Evolutionary conservation across 148 eudicot genomes (phyloP), one percentile per base, ranked within the genome.

Genomic region (Rhododendron molle): DNA sequence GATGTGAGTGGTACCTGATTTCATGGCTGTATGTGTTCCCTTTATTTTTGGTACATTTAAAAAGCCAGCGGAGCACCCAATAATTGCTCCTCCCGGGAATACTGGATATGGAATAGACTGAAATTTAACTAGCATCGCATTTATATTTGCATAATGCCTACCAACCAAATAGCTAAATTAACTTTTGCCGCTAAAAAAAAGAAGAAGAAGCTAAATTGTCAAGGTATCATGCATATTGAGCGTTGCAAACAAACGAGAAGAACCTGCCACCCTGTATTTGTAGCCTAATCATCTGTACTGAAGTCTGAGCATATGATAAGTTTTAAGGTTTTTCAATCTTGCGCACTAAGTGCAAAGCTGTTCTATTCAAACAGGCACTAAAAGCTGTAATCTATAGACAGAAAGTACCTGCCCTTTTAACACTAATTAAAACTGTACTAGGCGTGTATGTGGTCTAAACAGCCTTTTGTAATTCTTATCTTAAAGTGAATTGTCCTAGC

Each of bases 31-130:
- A 89, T 97, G 99, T 3, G 98, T 88, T 85, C 99, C 99, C 90
- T 97, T 97, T 82, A 97, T 97, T 87, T 97, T 97, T 67, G 98
- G 98, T 73, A 97, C 98, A 86, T 97, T 97, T 83, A 97, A 85
- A 90, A 95, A 95, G 89, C 99, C 99, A 91, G 99, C 99, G 49
- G 99, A 95, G 89, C 99, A 95, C 85, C 99, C 99, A 74, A 97
- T 86, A 81, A 97, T 87, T 87, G 99, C 99, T 78, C 99, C 99
- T 89, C 99, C 99, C 36, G 99, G 99, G 87, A 95, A 97, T 89
- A 97, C 95, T 89, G 99, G 99, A 90, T 97, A 97, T 82, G 99
- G 99, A 91, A 97, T 93, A 87, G 98, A 95, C 99, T 97, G 99
- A 91, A 97, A 96, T 89, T 91, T 87, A 92, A 91, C 89, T 87